Evolutionary conservation across 2,329 filamentous ascomycete species (phyloP), one percentile per base, ranked within the genome.

Genomic region (Colletotrichum incanum): DNA sequence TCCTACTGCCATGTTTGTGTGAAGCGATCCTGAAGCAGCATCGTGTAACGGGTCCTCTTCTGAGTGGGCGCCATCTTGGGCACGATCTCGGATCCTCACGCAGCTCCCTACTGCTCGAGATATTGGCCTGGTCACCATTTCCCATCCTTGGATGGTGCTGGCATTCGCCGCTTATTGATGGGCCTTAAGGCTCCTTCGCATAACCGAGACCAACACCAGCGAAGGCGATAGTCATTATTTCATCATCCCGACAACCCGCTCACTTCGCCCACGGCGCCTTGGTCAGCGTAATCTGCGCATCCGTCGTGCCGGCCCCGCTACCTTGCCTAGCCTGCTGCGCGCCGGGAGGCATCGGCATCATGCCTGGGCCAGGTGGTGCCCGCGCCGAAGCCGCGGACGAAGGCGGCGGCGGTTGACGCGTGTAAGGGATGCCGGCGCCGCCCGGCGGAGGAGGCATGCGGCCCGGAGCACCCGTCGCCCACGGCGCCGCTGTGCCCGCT

Each of bases 251-350:
- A 26, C 11, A 37, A 11, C 2, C 31, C 31, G 31, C 31, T 56
- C 79, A 80, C 74, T 80, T 84, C 0, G 84, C 84, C 85, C 85
- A 87, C 1, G 85, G 86, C 18, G 85, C 85, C 74, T 83, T 86
- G 7, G 85, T 87, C 34, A 85, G 73, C 1, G 81, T 79, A 50
- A 83, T 79, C 73, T 85, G 84, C 16, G 80, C 81, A 31, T 77
- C 80, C 1, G 83, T 79, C 34, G 80, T 80, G n/a, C 77, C 81
- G 5, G 78, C 49, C 11, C 67, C 66, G 1, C 77, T 52, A 39
- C 3, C 72, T 60, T 39, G 76, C 75, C 26, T 68, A 31, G 64
- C 61, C 37, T 63, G 50, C 47, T 54, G 72, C 58, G 49, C 45
- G 12, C 60, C 62, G 16, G 61, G 52, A 0, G 76, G 76, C 54